Evolutionary conservation across 2,329 filamentous ascomycete species (phyloP).

Genomic region (Scleromitrula shiraiana): DNA sequence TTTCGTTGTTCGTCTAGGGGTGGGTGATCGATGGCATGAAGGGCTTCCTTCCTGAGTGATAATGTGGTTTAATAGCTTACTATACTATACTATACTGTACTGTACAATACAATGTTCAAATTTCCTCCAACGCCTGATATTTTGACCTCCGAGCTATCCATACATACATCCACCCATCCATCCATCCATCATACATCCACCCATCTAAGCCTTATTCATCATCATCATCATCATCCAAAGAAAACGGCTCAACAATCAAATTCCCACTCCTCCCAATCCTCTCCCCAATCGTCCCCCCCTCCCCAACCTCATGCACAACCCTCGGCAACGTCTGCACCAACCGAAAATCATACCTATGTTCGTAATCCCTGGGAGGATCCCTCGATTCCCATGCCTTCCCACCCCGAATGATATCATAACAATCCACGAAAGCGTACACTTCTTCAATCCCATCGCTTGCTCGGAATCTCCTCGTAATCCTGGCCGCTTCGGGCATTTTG

Average conservation of each 20-base stretch:
- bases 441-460: constrained; percentile 61
- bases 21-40: too few relatives aligned
- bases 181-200: not conserved
- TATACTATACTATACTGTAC: too few relatives aligned
- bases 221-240: constrained; percentile 29
- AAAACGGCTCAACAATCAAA: constrained; percentile 72
- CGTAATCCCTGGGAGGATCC: constrained; percentile 55
- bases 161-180: too few relatives aligned
- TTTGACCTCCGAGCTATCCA: too few relatives aligned
- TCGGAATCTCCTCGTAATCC: constrained; percentile 68
- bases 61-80: too few relatives aligned
- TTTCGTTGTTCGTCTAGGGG: too few relatives aligned
- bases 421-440: constrained; percentile 94
- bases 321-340: constrained; percentile 82
- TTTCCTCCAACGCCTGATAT: too few relatives aligned
- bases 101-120: too few relatives aligned
- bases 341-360: constrained; percentile 76
- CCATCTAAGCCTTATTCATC: not conserved
- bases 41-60: too few relatives aligned
- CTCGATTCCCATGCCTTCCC: constrained; percentile 18
- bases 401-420: constrained; percentile 57
- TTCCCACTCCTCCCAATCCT: constrained; percentile 78
- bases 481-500: constrained; percentile 55
- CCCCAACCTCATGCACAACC: constrained; percentile 65
- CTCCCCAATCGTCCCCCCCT: constrained; percentile 57